These are phyloP conservation scores for Pyrenochaeta sp. DNA, from an alignment of 2,329 filamentous ascomycete genomes.

Conservation along the genomic window DNA sequence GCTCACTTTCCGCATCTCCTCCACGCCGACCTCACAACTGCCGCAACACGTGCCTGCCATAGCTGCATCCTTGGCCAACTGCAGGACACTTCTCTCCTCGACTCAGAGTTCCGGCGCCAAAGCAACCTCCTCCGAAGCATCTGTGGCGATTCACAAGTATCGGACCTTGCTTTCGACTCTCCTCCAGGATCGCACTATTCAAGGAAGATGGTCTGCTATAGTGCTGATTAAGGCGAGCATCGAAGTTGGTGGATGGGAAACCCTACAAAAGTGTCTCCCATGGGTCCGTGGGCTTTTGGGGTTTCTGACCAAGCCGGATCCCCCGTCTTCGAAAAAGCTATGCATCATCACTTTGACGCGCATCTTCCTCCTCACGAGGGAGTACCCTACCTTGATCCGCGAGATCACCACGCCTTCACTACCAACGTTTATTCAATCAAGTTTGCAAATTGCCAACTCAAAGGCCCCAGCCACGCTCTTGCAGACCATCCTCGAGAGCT, in stretches of 20 bases:
- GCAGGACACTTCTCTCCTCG: conserved; percentile 68
- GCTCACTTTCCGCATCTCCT: conserved; percentile 74
- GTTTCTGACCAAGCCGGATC: conserved; percentile 82
- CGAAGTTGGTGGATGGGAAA: conserved; percentile 85
- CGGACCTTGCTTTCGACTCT: conserved; percentile 80
- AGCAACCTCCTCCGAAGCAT: conserved; percentile 69
- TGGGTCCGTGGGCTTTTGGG: conserved; percentile 82
- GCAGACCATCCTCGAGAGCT: conserved; percentile 74
- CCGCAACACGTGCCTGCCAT: conserved; percentile 77
- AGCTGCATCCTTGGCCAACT: conserved; percentile 63
- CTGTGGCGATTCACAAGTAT: conserved; percentile 80
- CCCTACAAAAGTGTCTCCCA: conserved; percentile 73
- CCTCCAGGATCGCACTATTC: conserved; percentile 76
- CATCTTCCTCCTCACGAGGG: conserved; percentile 83
- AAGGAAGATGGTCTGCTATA: conserved; percentile 80
- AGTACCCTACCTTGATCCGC: conserved; percentile 81
- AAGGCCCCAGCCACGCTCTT: conserved; percentile 56
- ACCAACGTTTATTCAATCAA: conserved; percentile 75
- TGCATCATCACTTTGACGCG: conserved; percentile 79
- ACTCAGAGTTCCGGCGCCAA: conserved; percentile 66
- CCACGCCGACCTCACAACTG: conserved; percentile 75
- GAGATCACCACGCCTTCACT: conserved; percentile 88
- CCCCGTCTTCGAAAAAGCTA: conserved; percentile 76
- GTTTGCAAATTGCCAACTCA: conserved; percentile 66
- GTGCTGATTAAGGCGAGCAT: conserved; percentile 81